Conservation (phyloP, 345 rosid genomes). For the Arabidopsis arenosa region DNA sequence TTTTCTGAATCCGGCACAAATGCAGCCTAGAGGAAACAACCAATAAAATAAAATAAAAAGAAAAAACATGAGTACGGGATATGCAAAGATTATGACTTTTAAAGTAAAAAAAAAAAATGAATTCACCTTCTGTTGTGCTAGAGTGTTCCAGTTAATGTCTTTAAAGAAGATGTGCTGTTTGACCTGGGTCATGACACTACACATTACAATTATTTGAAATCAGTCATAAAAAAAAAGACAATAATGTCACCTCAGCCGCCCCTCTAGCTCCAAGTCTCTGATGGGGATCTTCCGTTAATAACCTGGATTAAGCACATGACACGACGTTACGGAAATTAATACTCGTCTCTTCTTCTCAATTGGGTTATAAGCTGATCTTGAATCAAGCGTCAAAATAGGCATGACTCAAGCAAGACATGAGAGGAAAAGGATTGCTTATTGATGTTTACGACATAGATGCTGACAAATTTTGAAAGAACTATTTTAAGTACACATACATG, state of each 20-base stretch:
- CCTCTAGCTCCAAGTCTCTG: slow-evolving; percentile 95
- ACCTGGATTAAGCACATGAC: slow-evolving; percentile 51
- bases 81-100: slow-evolving; percentile 9
- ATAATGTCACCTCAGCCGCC: slow-evolving; percentile 75
- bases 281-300: slow-evolving; percentile 88
- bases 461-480: background rate
- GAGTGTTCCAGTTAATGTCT: slow-evolving; percentile 91
- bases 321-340: slow-evolving; percentile 1
- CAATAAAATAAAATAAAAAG: slow-evolving; percentile 5
- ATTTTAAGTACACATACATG: slow-evolving; percentile 9
- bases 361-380: slow-evolving; percentile 16
- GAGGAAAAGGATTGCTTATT: slow-evolving; percentile 9
- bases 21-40: slow-evolving; percentile 63
- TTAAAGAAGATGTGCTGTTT: slow-evolving; percentile 87
- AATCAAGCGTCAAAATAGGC: slow-evolving; percentile 7
- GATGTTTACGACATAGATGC: slow-evolving; percentile 15
- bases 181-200: slow-evolving; percentile 57
- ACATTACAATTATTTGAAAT: background rate
- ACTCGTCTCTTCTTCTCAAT: background rate
- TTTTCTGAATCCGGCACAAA: slow-evolving; percentile 84
- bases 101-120: slow-evolving; percentile 27
- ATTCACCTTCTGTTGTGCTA: slow-evolving; percentile 82
- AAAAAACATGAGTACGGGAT: background rate
- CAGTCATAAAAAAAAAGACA: slow-evolving; percentile 29
- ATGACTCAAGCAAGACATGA: slow-evolving; percentile 18